Conservation (phyloP, 2,329 filamentous ascomycete genomes). For the Ophiostoma piceae region DNA sequence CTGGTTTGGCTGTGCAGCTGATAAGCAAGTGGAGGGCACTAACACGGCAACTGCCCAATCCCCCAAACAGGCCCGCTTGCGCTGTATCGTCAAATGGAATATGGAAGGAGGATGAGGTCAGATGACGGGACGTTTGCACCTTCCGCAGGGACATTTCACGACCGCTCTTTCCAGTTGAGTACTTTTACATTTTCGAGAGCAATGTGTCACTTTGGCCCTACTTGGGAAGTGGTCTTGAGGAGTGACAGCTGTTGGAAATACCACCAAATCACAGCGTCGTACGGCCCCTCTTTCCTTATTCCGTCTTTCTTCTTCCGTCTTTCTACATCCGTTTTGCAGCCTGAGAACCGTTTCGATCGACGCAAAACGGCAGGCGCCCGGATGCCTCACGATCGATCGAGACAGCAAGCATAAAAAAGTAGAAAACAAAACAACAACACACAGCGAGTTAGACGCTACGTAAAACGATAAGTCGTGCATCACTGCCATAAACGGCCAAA, state of each 20-base stretch:
- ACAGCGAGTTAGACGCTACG: background rate
- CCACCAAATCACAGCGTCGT: background rate
- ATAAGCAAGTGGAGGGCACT: constrained; percentile 14
- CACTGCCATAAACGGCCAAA: background rate
- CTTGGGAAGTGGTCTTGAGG: background rate
- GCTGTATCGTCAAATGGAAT: background rate
- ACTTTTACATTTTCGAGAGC: background rate
- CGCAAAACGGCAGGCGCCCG: background rate
- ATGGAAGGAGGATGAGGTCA: background rate
- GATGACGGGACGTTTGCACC: background rate
- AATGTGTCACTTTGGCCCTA: background rate
- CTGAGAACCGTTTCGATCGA: constrained; percentile 1
- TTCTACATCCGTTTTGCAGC: background rate
- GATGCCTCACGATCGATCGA: constrained; percentile 8
- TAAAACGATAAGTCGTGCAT: background rate
- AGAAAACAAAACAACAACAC: background rate
- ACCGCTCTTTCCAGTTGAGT: background rate
- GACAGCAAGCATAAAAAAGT: background rate
- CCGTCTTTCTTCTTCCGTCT: background rate
- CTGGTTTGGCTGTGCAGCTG: constrained; percentile 6
- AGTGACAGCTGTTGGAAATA: background rate
- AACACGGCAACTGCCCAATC: constrained; percentile 7
- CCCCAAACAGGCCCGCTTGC: background rate
- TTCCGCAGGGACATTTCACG: background rate
- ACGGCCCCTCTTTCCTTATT: background rate